Base-by-base conservation (phyloP, 495 filamentous ascomycete species). In the Aspergillus baeticus region DNA sequence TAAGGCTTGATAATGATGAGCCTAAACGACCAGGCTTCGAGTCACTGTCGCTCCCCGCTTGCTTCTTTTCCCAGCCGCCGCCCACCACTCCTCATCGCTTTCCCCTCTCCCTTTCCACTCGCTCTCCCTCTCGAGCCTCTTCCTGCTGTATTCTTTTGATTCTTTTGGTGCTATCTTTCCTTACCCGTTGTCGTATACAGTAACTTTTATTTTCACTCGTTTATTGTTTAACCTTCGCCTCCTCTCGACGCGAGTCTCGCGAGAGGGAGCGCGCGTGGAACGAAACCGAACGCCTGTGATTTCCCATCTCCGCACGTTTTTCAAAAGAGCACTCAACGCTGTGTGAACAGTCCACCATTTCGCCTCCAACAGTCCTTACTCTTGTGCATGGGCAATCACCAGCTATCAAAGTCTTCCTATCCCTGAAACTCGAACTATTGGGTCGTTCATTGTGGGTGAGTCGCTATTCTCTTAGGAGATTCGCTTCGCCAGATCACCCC, bases 391-490 rank as follows among this genome's bases (percentile, higher is more conserved):
- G 50, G 22, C 48, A 36, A 55, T 22, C 13, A 31, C 29, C 47
- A 33, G 37, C 41, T 31, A 35, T 20, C 55, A 51, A 54, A 46
- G 46, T 59, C 57, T 60, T 63, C 52, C 54, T 51, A 54, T 54
- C 23, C 55, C 61, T 66, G 61, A 57, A 59, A 52, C 37, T 57
- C 57, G 57, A 59, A 57, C 63, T 65, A 66, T 66, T 68, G 70
- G 72, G 71, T 71, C 73, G 71, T 75, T 76, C 71, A 70, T 76
- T 70, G 69, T 72, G 71, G 73, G 70, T 63, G 51, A 64, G 58
- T 64, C 52, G 61, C 61, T 57, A 41, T 59, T 66, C 62, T 57
- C 59, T 67, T 62, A 57, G 64, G 56, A 64, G 67, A 66, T 70
- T 68, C 53, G 60, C 65, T 59, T 64, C 67, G 62, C 66, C 69